Evolutionary conservation across 805 yeast species (phyloP), one percentile per base, ranked within the genome.

Genomic region (Hanseniaspora clermontiae): DNA sequence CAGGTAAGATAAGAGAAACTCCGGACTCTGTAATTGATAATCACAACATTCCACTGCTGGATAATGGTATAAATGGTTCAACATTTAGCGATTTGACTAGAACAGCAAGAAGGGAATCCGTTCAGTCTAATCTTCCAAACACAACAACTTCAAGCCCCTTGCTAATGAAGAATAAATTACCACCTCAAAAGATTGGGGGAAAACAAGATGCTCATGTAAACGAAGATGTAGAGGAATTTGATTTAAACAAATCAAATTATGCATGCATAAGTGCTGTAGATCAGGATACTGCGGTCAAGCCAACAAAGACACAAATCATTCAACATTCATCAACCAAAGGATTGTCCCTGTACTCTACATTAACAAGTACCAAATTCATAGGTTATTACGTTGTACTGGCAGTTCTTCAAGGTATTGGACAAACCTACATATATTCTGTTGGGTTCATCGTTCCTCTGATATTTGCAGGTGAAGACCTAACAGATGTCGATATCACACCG

Each of bases 371-470:
- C 19, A 61, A 68, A 1, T 84, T 81, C 58, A 59, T 81, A 19
- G 68, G 75, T 9, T 83, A 80, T 60, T 82, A 74, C 61, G 47
- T 79, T 7, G 72, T 80, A n/a, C 70, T 83, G 27, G 79, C 85
- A 0, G 66, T 78, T 5, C 68, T 79, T 46, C 78, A 82, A 63
- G 83, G 87, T 1, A 71, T 81, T 45, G 86, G 89, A 3, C 90
- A 84, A 65, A 77, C 79, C 66, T 85, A 84, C 64, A 84, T 85
- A 31, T 85, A 75, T 63, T 77, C 85, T 2, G 82, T 85, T 38
- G 95, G 95, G 0, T 84, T 81, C 62, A 74, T 85, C n/a, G 84
- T 83, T 10, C 75, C 71, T 51, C 74, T 77, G 0, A 76, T 74
- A 59, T 66, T 70, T 12, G 68, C 63, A 60, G 40, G 49, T 14